These are phyloP conservation scores for Phytophthora multivora DNA, from an alignment of 352 stramenopile genomes.

Conservation along the genomic window DNA sequence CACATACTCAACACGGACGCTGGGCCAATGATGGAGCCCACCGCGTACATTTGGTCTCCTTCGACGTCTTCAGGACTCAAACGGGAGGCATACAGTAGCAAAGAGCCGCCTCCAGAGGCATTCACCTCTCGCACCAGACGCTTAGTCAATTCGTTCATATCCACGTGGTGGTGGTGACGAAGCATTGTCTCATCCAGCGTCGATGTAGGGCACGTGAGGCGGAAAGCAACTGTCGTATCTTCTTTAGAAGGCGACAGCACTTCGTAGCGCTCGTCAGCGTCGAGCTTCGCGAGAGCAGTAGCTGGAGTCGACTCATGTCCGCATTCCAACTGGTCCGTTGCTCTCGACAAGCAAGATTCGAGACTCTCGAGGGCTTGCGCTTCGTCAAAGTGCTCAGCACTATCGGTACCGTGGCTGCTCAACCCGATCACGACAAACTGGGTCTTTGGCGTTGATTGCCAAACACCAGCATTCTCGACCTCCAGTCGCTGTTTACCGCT, in stretches of 20 bases:
- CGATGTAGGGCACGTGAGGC: slow-evolving; percentile 52
- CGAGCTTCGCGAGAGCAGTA: slow-evolving; percentile 36
- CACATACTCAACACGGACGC: slow-evolving; percentile 64
- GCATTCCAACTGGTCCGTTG: slow-evolving; percentile 10
- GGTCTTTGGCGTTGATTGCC: slow-evolving; percentile 64
- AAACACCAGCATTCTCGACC: slow-evolving; percentile 62
- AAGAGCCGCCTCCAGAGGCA: slow-evolving; percentile 45
- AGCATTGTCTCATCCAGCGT: slow-evolving; percentile 66
- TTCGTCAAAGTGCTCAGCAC: slow-evolving; percentile 36
- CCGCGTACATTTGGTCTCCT: slow-evolving; percentile 34
- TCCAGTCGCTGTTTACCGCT: slow-evolving; percentile 74
- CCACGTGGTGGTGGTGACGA: slow-evolving; percentile 73
- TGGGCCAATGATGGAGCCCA: slow-evolving; percentile 46
- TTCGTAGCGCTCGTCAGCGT: slow-evolving; percentile 52
- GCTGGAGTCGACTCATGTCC: background rate
- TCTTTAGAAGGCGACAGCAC: slow-evolving; percentile 4
- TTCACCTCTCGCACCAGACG: slow-evolving; percentile 70
- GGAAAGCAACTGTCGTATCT: slow-evolving; percentile 40
- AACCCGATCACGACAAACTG: slow-evolving; percentile 76
- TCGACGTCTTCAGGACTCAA: slow-evolving; percentile 10
- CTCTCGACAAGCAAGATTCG: slow-evolving; percentile 28
- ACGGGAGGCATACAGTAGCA: slow-evolving; percentile 40
- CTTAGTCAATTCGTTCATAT: slow-evolving; percentile 71
- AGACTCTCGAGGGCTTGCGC: slow-evolving; percentile 33
- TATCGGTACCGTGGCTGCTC: slow-evolving; percentile 6